Conservation (phyloP, 192 early-diverging fungal species). For the Coemansia sp. region DNA sequence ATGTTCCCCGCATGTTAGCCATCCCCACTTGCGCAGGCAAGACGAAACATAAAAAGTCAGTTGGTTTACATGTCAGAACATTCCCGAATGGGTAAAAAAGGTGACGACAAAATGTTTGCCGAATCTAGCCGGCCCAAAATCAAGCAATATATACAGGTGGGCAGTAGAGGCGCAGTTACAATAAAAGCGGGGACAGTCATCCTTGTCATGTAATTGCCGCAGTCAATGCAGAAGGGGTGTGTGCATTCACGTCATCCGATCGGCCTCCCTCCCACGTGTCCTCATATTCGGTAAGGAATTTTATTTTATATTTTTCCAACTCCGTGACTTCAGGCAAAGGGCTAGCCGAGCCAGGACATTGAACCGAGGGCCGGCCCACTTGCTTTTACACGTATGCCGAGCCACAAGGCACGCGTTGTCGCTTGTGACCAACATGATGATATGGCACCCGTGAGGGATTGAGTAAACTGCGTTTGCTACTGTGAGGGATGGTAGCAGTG, state of each 20-base stretch:
- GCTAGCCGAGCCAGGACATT: background rate
- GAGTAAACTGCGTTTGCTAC: background rate
- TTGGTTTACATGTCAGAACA: constrained; percentile 4
- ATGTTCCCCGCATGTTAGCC: background rate
- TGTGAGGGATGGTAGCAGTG: background rate
- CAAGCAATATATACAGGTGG: background rate
- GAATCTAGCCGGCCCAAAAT: background rate
- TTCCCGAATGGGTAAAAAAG: background rate
- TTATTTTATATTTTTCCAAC: too few relatives aligned
- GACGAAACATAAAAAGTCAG: background rate
- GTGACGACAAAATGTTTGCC: constrained; percentile 1
- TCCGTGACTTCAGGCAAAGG: background rate
- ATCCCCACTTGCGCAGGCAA: background rate
- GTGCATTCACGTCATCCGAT: background rate
- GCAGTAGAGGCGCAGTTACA: constrained; percentile 6
- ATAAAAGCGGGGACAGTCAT: background rate
- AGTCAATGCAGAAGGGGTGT: background rate
- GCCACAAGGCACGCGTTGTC: background rate
- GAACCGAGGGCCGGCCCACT: constrained; percentile 1
- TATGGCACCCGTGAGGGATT: background rate
- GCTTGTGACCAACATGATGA: background rate
- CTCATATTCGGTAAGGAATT: background rate
- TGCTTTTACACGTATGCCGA: background rate
- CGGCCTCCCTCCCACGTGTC: background rate
- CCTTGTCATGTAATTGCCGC: background rate